Conservation (phyloP, 139 green algal genomes). For the Chlamydomonas schloesseri region DNA sequence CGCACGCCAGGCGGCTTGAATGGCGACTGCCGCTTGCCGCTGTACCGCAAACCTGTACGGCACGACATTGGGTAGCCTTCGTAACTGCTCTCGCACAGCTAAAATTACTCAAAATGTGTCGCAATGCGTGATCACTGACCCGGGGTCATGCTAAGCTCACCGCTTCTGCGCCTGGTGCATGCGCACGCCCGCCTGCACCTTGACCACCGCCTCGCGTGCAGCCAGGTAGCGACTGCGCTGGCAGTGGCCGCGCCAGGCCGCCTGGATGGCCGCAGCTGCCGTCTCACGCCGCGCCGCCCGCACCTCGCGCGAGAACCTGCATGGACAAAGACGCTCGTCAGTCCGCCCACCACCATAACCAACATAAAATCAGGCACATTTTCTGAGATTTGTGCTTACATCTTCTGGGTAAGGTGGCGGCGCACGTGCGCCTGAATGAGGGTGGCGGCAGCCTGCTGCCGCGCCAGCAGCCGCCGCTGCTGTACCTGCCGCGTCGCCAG, state of each 20-base stretch:
- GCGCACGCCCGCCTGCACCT: neutral
- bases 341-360: no score
- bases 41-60: neutral
- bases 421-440: conserved; percentile 46
- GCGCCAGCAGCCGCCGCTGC: conserved; percentile 28
- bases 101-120: no score
- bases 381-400: no score
- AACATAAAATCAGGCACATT: no score
- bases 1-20: conserved; percentile 50
- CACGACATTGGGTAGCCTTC: no score
- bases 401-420: no score
- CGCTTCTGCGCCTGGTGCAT: neutral
- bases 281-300: neutral
- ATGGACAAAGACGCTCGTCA: no score
- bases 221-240: neutral
- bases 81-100: no score
- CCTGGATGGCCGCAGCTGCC: conserved; percentile 41
- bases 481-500: neutral
- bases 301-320: no score
- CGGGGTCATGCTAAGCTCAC: no score
- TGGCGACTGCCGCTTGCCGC: conserved; percentile 13
- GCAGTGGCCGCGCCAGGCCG: conserved; percentile 5
- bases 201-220: neutral
- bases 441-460: conserved; percentile 22
- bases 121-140: no score